Evolutionary conservation across 805 yeast species (phyloP).

Genomic region (Candida morakotiae): DNA sequence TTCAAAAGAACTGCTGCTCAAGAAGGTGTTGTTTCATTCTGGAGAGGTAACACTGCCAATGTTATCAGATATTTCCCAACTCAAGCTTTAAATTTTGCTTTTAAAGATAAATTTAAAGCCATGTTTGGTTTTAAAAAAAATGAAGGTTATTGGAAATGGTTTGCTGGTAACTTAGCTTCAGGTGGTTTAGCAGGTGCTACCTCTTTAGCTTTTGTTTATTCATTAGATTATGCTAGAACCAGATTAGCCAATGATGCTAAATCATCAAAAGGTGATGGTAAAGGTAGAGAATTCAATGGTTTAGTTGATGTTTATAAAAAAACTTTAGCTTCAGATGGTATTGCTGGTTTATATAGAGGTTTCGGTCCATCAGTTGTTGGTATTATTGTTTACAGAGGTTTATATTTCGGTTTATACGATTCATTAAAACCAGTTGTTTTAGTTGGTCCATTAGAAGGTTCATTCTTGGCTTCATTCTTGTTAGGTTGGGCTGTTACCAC

Average conservation of each 20-base stretch:
- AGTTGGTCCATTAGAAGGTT: constrained; percentile 92
- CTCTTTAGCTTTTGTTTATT: constrained; percentile 88
- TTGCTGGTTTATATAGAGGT: constrained; percentile 99
- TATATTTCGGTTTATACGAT: constrained; percentile 97
- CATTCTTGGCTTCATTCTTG: constrained; percentile 91
- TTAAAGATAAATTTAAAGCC: constrained; percentile 95
- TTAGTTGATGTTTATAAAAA: constrained; percentile 93
- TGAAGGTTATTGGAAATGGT: constrained; percentile 89
- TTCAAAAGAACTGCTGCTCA: constrained; percentile 91
- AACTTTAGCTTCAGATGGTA: constrained; percentile 93
- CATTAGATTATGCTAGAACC: constrained; percentile 97
- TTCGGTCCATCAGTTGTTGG: constrained; percentile 98
- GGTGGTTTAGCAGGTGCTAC: constrained; percentile 99
- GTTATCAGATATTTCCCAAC: constrained; percentile 99
- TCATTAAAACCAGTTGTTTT: constrained; percentile 92
- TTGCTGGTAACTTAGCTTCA: constrained; percentile 97
- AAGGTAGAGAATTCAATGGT: constrained; percentile 91
- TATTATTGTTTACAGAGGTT: constrained; percentile 98
- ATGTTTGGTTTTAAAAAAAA: constrained; percentile 97
- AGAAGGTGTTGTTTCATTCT: constrained; percentile 90
- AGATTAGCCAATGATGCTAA: constrained; percentile 98
- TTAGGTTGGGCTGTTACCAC: constrained; percentile 98
- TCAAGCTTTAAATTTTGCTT: constrained; percentile 97
- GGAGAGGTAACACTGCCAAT: constrained; percentile 99
- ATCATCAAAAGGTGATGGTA: constrained; percentile 80